Evolutionary conservation across 129 eudicot species (phyloP), one percentile per base, ranked within the genome.

Genomic region (Centaurea solstitialis): DNA sequence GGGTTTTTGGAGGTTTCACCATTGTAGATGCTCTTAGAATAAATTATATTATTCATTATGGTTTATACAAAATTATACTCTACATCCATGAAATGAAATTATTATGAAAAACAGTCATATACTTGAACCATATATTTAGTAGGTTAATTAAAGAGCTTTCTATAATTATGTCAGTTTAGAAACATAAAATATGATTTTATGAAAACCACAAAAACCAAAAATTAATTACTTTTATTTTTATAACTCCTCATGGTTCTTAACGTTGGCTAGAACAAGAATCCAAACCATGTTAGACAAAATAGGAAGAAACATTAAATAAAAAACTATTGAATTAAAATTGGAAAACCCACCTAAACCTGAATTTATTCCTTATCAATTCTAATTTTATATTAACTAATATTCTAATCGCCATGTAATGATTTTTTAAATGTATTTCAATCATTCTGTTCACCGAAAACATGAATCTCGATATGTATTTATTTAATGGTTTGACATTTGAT

Each of bases 281-380:
- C 80, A 81, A 57, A 45, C 21, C 53, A 74, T 26, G 35, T 45
- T 45, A 40, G 85, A 81, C 80, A 76, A 81, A 10, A 43, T 81
- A 11, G 35, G 38, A 73, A 79, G 69, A 11, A 81, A 65, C 7
- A 30, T 65, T 20, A 20, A 26, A 64, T n/a, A 18, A 30, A 74
- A 47, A 64, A 64, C 68, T 9, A 50, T 59, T 22, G 72, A 22
- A 33, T 70, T 64, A 30, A 28, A 74, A 75, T 62, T 9, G 23
- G 74, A 66, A 73, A 73, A 73, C 75, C 41, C 69, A 81, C 69
- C 84, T 43, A 66, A 81, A 66, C 80, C 67, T 65, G 68, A 65
- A 73, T 47, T 66, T 75, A 81, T 74, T 74, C 85, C 9, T n/a
- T 66, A 9, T 77, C 47, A 12, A 43, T 80, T 64, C 12, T 64